These are phyloP conservation scores for Aspergillus sp. DNA, from an alignment of 2,329 filamentous ascomycete species.

Conservation along the genomic window DNA sequence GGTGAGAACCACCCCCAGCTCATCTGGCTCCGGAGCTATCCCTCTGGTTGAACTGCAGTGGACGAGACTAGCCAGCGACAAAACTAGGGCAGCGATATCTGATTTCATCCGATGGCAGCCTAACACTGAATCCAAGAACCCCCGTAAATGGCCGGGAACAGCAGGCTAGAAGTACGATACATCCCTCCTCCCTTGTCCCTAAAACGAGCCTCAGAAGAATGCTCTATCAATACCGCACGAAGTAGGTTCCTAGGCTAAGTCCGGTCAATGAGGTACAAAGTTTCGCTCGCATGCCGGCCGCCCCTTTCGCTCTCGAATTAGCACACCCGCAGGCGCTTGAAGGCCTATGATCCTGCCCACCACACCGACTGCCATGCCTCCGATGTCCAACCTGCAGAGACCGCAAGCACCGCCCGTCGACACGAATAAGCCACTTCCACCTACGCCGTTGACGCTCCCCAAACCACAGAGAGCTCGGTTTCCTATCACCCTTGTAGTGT, in stretches of 20 bases:
- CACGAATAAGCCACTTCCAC: neutral
- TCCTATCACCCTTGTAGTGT: neutral
- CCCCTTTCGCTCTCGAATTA: no score
- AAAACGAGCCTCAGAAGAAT: no score
- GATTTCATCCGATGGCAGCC: no score
- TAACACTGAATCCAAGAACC: no score
- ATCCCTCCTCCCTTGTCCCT: no score
- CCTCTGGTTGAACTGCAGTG: neutral
- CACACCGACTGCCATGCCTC: neutral
- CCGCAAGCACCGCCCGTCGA: neutral
- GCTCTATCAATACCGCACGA: no score
- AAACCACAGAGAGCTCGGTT: neutral
- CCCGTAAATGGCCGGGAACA: no score
- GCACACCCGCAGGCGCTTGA: no score
- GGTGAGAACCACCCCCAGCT: neutral
- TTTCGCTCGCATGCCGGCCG: no score
- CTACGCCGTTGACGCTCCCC: neutral
- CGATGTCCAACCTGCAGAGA: neutral
- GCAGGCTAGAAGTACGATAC: no score
- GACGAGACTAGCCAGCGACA: neutral
- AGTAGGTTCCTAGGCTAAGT: no score
- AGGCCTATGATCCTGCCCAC: neutral
- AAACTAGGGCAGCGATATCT: neutral
- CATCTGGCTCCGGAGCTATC: neutral
- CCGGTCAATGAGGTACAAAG: no score